Percentiles rank a stretch among this genome's conserved stretches.
Conservation (phyloP, 2,329 filamentous ascomycete species). For the Alternaria viburni region DNA sequence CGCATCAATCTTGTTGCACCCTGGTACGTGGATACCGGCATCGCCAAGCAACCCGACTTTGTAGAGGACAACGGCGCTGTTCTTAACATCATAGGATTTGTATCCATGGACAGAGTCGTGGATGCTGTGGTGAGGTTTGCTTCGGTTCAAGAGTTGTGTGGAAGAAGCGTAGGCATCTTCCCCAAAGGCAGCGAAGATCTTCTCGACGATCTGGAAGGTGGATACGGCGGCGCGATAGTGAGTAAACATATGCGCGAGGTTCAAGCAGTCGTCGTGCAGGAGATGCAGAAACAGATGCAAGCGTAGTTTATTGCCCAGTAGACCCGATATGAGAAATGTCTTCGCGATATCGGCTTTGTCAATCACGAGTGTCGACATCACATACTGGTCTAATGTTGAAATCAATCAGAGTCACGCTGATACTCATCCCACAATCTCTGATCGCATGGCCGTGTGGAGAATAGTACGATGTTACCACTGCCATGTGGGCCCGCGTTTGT, state of each 20-base stretch:
- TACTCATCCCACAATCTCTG: neutral
- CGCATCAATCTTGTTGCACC: constrained; percentile 38
- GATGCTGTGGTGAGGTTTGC: constrained; percentile 25
- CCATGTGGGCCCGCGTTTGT: neutral
- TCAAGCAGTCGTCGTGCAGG: neutral
- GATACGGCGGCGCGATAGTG: constrained; percentile 14
- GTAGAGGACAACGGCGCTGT: constrained; percentile 15
- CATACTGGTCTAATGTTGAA: neutral
- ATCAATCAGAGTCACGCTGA: neutral
- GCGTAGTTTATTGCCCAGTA: neutral
- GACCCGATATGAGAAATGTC: neutral
- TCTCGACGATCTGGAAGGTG: constrained; percentile 30
- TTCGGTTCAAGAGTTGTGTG: constrained; percentile 19
- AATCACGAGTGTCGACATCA: neutral
- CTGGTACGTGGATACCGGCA: constrained; percentile 34
- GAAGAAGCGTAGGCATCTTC: constrained; percentile 26
- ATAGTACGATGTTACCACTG: neutral
- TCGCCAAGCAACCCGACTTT: constrained; percentile 18
- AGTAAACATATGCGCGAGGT: constrained; percentile 11
- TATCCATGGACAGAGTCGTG: constrained; percentile 27
- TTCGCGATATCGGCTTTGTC: neutral
- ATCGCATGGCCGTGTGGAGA: neutral
- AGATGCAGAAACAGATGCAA: neutral
- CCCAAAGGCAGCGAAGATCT: constrained; percentile 24
- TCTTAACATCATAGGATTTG: constrained; percentile 21